These are phyloP conservation scores for Candida sphagnicola DNA, from an alignment of 805 yeast species.

Conservation along the genomic window DNA sequence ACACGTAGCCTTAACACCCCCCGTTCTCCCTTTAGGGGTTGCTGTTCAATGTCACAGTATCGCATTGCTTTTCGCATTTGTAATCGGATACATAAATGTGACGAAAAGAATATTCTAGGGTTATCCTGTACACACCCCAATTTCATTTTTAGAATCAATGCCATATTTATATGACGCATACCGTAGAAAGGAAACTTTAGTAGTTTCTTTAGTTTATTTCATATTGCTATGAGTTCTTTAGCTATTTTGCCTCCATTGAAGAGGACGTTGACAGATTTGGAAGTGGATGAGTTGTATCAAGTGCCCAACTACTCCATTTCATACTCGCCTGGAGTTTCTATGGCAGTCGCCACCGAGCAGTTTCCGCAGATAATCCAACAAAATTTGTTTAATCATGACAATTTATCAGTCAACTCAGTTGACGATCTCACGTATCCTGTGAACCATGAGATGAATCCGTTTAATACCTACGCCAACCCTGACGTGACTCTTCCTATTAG, in stretches of 20 bases:
- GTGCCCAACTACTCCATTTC: slow-evolving; percentile 22
- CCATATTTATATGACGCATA: not conserved
- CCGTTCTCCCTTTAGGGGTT: not conserved
- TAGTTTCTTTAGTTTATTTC: not conserved
- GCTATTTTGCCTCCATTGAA: slow-evolving; percentile 48
- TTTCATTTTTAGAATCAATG: not conserved
- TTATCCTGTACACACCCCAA: not conserved
- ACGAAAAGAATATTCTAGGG: not conserved
- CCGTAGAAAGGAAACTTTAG: not conserved
- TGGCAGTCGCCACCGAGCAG: slow-evolving; percentile 6
- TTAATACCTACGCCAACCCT: slow-evolving; percentile 39
- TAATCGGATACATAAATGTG: not conserved
- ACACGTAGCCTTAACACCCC: not conserved
- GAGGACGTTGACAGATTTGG: slow-evolving; percentile 52
- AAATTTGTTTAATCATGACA: not conserved
- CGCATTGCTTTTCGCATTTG: no score
- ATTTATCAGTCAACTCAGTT: not conserved
- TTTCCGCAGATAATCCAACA: slow-evolving; percentile 3
- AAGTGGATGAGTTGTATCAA: slow-evolving; percentile 58
- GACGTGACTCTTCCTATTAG: slow-evolving; percentile 17
- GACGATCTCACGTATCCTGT: not conserved
- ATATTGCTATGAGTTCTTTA: slow-evolving; percentile 41
- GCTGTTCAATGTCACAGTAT: no score
- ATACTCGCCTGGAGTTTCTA: not conserved
- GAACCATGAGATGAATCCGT: slow-evolving; percentile 21